Base-by-base conservation (phyloP, 352 stramenopile genomes). In the Aphanomyces astaci region DNA sequence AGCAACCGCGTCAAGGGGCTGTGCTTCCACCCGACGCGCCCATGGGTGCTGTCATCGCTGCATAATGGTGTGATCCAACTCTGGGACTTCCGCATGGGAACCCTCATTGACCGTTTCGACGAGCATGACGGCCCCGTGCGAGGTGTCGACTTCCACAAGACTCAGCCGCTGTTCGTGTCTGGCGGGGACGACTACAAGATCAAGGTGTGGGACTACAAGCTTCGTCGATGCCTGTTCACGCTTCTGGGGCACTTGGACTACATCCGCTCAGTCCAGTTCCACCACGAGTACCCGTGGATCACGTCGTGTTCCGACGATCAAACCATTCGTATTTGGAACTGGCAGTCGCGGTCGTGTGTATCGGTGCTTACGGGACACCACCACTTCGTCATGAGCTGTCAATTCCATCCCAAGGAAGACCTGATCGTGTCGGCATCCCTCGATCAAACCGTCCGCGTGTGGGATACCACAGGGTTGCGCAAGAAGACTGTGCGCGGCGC, bases 181-280 rank as follows among this genome's bases (percentile, higher is more conserved):
- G 98, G 97, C 24, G 97, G 97, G 27, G 98, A 99, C 76, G 98
- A 99, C 79, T 99, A 99, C 93, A 99, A 99, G 79, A 98, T 99
- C 73, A 99, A 99, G 82, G 96, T 99, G 24, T 99, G 97, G 97
- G 97, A 99, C 81, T 99, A 98, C 80, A 99, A 99, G 82, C 86
- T 99, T 46, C 90, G 96, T 39, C 85, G 96, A 60, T 99, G 97
- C 75, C 84, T 99, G 5, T 99, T 99, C 76, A 99, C 97, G 5
- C 77, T 99, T 22, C 81, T 99, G 11, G 98, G 97, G 1, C 98
- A 99, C 76, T 79, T 99, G 64, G 98, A 99, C 88, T 99, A 99
- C 82, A 99, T 99, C 73, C 91, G 98, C 64, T 99, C 96, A 49
- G 97, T 99, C 52, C 92, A 99, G 83, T 99, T 99, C 82, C 97